Base-by-base conservation (phyloP, 106 monocot species). In the Acorus calamus region DNA sequence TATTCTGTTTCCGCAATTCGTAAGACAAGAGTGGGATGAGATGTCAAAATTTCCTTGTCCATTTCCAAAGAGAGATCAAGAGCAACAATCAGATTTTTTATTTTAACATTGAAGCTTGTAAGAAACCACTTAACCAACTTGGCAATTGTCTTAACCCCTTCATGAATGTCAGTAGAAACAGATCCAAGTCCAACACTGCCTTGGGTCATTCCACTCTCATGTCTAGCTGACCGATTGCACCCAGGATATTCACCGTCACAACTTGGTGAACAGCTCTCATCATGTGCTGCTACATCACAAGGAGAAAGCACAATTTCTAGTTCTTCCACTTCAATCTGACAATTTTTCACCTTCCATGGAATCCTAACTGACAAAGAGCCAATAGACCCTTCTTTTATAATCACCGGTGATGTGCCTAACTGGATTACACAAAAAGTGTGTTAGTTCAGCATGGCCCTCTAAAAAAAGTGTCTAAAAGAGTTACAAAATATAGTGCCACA, bases 91-190 rank as follows among this genome's bases (percentile, higher is more conserved):
- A 88, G 54, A 69, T 87, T 84, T 53, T 71, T 98, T 60, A 98
- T 62, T 64, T 72, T 87, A 14, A 98, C 69, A 65, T 91, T 65
- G 64, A 98, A 98, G 62, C 85, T 98, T 6, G 91, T 83, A 50
- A 91, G 84, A 61, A 98, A 78, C 80, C 80, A 85, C 70, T 91
- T 98, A 14, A 98, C 88, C 62, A 88, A 72, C 69, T 81, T 85
- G 6, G 96, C 96, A 74, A 98, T 88, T 55, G 77, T 87, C 70
- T 98, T 88, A 4, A 92, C 96, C 59, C 96, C 96, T 78, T 91
- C 87, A 64, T 98, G 82, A 47, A 98, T 79, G 65, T 85, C 83
- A 6, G 67, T 47, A 55, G 85, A 80, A 56, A 64, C 71, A 64
- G 79, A 69, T 46, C 55, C 69, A 50, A 66, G 60, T 28, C 28